Conservation (phyloP, 805 yeast genomes). For the Candida sakaeoensis region DNA sequence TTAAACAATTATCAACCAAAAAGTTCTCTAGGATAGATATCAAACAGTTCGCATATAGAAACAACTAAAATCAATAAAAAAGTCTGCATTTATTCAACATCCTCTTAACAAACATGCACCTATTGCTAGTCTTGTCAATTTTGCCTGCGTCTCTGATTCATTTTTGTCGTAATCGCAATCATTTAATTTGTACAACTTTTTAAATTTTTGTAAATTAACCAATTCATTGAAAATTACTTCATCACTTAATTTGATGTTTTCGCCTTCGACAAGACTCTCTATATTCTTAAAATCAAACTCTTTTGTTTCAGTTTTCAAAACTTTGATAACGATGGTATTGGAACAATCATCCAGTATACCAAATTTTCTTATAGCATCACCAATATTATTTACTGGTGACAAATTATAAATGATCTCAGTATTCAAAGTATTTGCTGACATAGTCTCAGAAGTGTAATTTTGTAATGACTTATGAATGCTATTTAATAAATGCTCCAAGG, state of each 20-base stretch:
- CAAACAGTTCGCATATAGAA: constrained; percentile 10
- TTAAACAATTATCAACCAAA: not conserved
- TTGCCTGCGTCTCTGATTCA: constrained; percentile 14
- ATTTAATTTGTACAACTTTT: constrained; percentile 35
- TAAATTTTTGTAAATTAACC: constrained; percentile 27
- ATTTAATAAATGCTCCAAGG: constrained; percentile 58
- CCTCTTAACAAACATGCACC: constrained; percentile 51
- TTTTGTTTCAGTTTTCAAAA: constrained; percentile 21
- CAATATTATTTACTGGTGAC: constrained; percentile 67
- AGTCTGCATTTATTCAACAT: constrained; percentile 1
- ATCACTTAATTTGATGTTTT: constrained; percentile 19
- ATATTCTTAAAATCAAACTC: constrained; percentile 8
- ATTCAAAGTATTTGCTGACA: constrained; percentile 63
- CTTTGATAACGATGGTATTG: constrained; percentile 50
- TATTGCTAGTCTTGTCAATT: constrained; percentile 40
- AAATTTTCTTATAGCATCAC: constrained; percentile 67
- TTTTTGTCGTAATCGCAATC: constrained; percentile 21
- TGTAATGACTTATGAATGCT: constrained; percentile 59
- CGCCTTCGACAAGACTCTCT: constrained; percentile 20
- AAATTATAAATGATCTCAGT: constrained; percentile 69
- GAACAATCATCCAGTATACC: constrained; percentile 56
- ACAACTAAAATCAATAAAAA: constrained; percentile 10
- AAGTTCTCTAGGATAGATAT: constrained; percentile 7
- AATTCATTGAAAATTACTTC: constrained; percentile 14
- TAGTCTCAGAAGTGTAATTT: constrained; percentile 44